These are phyloP conservation scores for Tuber borchii DNA, from an alignment of 495 filamentous ascomycete species.

Conservation along the genomic window DNA sequence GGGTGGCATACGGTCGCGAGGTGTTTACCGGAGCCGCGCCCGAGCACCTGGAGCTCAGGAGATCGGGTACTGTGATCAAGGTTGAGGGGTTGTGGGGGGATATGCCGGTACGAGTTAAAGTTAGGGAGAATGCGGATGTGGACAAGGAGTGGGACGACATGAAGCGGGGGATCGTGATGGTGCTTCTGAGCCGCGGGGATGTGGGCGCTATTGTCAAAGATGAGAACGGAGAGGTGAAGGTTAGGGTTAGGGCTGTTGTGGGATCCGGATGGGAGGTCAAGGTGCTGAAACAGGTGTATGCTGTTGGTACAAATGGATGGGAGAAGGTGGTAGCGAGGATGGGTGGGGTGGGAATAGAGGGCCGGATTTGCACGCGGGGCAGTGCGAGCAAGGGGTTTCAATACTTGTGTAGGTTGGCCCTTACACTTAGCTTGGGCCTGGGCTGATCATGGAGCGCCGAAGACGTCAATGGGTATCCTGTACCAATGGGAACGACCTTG, in stretches of 20 bases:
- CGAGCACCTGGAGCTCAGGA: constrained; percentile 40
- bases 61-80: constrained; percentile 70
- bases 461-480: constrained; percentile 33
- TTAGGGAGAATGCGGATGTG: constrained; percentile 41
- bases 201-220: constrained; percentile 48
- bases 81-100: constrained; percentile 88
- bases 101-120: constrained; percentile 91
- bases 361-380: constrained; percentile 29
- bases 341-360: constrained; percentile 30
- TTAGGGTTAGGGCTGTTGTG: constrained; percentile 26
- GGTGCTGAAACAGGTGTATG: constrained; percentile 24
- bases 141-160: constrained; percentile 68
- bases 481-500: constrained; percentile 48
- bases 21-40: constrained; percentile 51
- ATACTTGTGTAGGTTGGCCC: constrained; percentile 24
- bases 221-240: constrained; percentile 24
- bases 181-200: constrained; percentile 60
- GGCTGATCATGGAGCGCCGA: background rate
- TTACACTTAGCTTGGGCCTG: background rate
- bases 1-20: constrained; percentile 30
- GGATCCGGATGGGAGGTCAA: constrained; percentile 19
- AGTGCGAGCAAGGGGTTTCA: constrained; percentile 23
- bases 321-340: constrained; percentile 34
- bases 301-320: constrained; percentile 23
- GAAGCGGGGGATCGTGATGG: constrained; percentile 52